Evolutionary conservation across 2,329 filamentous ascomycete species (phyloP), one percentile per base, ranked within the genome.

Genomic region (Microsporum ferrugineum): DNA sequence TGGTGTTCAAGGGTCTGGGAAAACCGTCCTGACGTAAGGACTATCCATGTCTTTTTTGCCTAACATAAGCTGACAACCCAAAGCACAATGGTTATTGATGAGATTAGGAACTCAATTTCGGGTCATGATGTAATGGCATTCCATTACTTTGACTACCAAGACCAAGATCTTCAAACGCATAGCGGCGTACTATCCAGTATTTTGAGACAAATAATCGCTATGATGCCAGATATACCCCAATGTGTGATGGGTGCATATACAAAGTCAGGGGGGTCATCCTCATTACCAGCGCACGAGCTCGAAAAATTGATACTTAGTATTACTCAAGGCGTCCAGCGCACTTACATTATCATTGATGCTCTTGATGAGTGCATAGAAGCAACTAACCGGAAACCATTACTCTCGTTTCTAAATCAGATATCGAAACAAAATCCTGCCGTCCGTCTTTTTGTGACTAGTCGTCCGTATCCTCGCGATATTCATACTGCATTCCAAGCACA

Each of bases 101-200:
- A 55, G 51, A 31, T 55, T 38, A 55, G 6, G 51, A 31, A 14
- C 23, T 55, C 51, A 17, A n/a, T 55, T 55, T 33, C 27, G 23
- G 51, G 23, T 6, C 27, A 27, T 14, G 51, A 55, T 12, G 51
- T 12, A 33, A 5, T 55, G 23, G 51, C 51, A 33, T 55, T 55
- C 23, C 51, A 55, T 55, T 55, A 55, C 34, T 55, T 58, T 31
- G 56, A 41, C 23, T 58, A 58, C 38, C 56, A 58, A n/a, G 56
- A 58, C 5, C 56, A 43, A 29, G 51, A 33, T n/a, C 12, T 4
- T 17, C 56, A 58, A 43, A 43, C 56, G 10, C 33, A 23, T 23
- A 38, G 23, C n/a, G 31, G 38, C 34, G 31, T 58, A 31, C 43
- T 58, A 17, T 39, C 56, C 34, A 58, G 56, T 43, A n/a, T 58